Evolutionary conservation across 2,329 filamentous ascomycete genomes (phyloP).

Genomic region (Lachnellula cervina): DNA sequence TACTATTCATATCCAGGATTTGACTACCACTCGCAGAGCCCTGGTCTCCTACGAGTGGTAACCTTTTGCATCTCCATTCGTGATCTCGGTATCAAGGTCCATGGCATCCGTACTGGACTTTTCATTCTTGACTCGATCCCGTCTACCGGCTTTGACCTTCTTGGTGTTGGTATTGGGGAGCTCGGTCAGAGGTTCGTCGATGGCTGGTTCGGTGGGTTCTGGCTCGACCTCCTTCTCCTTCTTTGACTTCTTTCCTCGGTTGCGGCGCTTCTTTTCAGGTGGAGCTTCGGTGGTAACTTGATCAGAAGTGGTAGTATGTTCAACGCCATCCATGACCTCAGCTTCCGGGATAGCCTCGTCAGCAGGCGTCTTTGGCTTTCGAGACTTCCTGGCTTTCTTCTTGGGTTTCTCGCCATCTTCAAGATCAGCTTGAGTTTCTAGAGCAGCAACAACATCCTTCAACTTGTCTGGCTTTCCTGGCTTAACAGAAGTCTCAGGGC

Average conservation of each 20-base stretch:
- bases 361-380: background rate
- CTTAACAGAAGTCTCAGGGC: too few species aligned
- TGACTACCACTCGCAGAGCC: conserved; percentile 32
- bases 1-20: conserved; percentile 25
- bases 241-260: background rate
- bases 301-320: background rate
- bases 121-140: conserved; percentile 4
- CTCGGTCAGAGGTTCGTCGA: conserved; percentile 11
- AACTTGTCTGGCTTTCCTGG: too few species aligned
- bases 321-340: background rate
- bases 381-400: background rate
- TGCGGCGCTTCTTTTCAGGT: background rate
- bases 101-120: background rate
- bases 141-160: conserved; percentile 8
- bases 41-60: conserved; percentile 33
- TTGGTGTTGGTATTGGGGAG: conserved; percentile 12
- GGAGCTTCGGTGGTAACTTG: background rate
- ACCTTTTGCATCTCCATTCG: conserved; percentile 26
- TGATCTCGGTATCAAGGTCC: conserved; percentile 5
- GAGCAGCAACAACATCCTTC: background rate
- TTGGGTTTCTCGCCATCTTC: background rate
- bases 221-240: background rate
- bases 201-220: background rate
- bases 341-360: background rate
- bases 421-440: background rate